Base-by-base conservation (phyloP, 148 eudicot species). In the Arbutus unedo region DNA sequence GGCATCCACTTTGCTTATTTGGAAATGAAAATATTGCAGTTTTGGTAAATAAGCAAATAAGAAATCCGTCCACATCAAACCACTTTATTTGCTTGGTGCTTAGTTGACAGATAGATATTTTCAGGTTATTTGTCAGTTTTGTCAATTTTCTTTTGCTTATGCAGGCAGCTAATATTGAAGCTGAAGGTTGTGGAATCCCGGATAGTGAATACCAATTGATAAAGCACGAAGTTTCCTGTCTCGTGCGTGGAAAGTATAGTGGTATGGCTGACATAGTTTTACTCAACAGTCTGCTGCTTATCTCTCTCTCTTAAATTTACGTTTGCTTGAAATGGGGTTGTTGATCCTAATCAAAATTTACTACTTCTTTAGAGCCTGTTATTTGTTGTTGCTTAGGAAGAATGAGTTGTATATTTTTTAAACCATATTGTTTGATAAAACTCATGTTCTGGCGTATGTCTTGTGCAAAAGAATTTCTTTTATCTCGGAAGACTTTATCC, bases 161-260 rank as follows among this genome's bases (percentile, higher is more conserved):
- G 78, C 87, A 94, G 98, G 97, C 93, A 70, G 91, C 93, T 78
- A 91, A 91, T 81, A 84, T 85, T 80, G 97, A 92, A 85, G 89
- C 85, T 85, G 96, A 93, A 88, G 86, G 87, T 75, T 82, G 91
- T n/a, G 93, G 87, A 73, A 83, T 89, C 81, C 90, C 86, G 81
- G 91, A 82, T 72, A 77, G 88, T 80, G 93, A 85, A 43, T 93
- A 82, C 81, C 92, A 85, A 70, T 85, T 90, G 73, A 77, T 87
- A 75, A 93, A 89, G 85, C 87, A 83, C 66, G 92, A 87, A 44
- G 87, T 83, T 78, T 80, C 88, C 31, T 79, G 90, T 82, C 72
- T 91, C 77, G 90, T 87, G 81, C 89, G 77, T 81, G 93, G 89
- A 49, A 91, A 92, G 87, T 93, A 94, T 82, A 88, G 87, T 84